phyloP scores from a whole-genome alignment of 306 rosid species.

The Acacia acuminata region DNA sequence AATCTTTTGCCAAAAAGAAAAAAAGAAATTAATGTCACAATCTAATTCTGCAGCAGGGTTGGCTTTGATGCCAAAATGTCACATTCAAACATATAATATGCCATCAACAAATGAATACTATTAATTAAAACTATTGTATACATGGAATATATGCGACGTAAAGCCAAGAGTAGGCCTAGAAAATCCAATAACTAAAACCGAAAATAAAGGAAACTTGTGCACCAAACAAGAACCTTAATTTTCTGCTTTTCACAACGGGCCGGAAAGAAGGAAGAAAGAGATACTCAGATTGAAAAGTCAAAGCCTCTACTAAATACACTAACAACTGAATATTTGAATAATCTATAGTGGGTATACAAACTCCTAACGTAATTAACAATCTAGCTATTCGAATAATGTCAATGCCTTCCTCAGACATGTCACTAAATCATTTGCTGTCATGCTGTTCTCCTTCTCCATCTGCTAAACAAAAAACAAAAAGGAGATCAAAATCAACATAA shows the following conservation, averaged over 20 bases:
- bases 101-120: background rate
- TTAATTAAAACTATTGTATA: background rate
- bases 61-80: background rate
- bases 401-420: slow-evolving; percentile 49
- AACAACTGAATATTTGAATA: slow-evolving; percentile 11
- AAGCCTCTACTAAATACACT: slow-evolving; percentile 19
- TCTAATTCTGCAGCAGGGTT: background rate
- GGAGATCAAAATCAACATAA: background rate
- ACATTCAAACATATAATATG: background rate
- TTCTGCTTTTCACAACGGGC: slow-evolving; percentile 6
- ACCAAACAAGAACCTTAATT: background rate
- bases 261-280: slow-evolving; percentile 30
- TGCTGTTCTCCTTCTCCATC: slow-evolving; percentile 60
- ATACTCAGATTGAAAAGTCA: slow-evolving; percentile 32
- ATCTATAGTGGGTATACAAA: background rate
- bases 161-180: background rate
- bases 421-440: slow-evolving; percentile 58
- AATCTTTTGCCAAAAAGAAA: background rate
- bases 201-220: background rate
- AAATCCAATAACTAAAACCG: background rate
- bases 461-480: slow-evolving; percentile 26
- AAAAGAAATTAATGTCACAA: background rate
- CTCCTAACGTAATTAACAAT: background rate
- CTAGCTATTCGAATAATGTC: slow-evolving; percentile 8
- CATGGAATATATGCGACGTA: background rate